Base-by-base conservation (phyloP, 2,329 filamentous ascomycete genomes). In the Ophiosphaerella herpotricha region DNA sequence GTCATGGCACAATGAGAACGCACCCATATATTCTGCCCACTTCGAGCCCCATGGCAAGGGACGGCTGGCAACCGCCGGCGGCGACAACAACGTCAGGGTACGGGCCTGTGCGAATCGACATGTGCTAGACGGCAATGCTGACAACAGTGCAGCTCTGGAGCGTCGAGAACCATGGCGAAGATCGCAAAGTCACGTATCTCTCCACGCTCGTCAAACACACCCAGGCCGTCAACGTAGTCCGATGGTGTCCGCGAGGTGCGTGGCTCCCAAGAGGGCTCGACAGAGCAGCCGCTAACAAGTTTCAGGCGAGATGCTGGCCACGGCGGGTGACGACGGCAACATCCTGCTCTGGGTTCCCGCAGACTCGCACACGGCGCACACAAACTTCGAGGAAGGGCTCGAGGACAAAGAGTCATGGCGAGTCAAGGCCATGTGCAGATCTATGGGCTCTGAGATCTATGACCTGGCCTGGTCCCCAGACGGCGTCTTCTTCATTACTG, bases 381-480 rank as follows among this genome's bases (percentile, higher is more conserved):
- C 80, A 39, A 90, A 96, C 68, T 92, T 92, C 57, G 89, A 92
- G 66, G 91, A 97, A 63, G 85, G 84, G 41, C 82, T 87, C 47
- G 94, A 97, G 64, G 94, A 99, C 72, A 96, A 96, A 75, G 94
- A 99, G 75, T 90, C 90, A 60, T 99, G 94, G 94, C 83, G 93
- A 55, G 89, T 93, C 55, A 97, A 96, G 77, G 91, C 96, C 72
- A 97, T 97, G 94, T 97, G 92, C 75, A 86, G 94, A 55, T 96
- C 92, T 39, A 90, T 89, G 55, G 93, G 92, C 32, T 91, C 92
- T 9, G 94, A 99, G 74, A 97, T 99, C 61, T 99, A 99, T 76
- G 94, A 99, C 74, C 79, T 99, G 49, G 94, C 94, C 43, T 99
- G 94, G 95, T 97, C 94, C 41, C 95, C 95, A n/a, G 94, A 99